Evolutionary conservation across 306 rosid species (phyloP), one percentile per base, ranked within the genome.

Genomic region (Leucaena leucocephala): DNA sequence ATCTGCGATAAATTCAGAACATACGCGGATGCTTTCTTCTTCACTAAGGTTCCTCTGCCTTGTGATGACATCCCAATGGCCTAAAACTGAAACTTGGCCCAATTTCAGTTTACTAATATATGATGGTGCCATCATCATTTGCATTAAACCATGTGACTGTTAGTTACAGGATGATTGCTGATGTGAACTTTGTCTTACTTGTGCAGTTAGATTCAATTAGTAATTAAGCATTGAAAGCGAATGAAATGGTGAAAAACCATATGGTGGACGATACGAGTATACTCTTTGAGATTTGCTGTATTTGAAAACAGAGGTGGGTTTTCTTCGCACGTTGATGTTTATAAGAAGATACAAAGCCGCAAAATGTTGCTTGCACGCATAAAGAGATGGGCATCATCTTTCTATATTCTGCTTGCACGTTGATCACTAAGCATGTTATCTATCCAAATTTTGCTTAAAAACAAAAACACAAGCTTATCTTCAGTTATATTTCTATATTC

Each of bases 301-400:
- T 36, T 63, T 13, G 33, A 73, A 86, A 80, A 67, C 80, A 45
- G 58, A 54, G 63, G 55, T 68, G 50, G 45, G 45, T 9, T 45
- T 27, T 68, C 57, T 72, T 72, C 43, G 79, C 82, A 73, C 83
- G 86, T 87, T 84, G 80, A 68, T 68, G 73, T 66, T 33, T 27
- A 27, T 27, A 27, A 27, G 27, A 64, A 49, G 76, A 77, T 44
- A 78, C 79, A 74, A 58, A 81, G 87, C 87, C 81, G 66, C 86
- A 82, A 85, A 74, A 57, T 80, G 87, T 85, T 76, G 75, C 89
- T 88, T 87, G 78, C 81, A 86, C 88, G 84, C 43, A 67, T 78
- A 72, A 78, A 34, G 39, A 42, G 19, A 68, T 78, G 61, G 27
- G 73, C 58, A 72, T n/a, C n/a, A n/a, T n/a, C n/a, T n/a, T n/a